These are phyloP conservation scores for Xylaria sp. DNA, from an alignment of 495 filamentous ascomycete species.

Conservation along the genomic window DNA sequence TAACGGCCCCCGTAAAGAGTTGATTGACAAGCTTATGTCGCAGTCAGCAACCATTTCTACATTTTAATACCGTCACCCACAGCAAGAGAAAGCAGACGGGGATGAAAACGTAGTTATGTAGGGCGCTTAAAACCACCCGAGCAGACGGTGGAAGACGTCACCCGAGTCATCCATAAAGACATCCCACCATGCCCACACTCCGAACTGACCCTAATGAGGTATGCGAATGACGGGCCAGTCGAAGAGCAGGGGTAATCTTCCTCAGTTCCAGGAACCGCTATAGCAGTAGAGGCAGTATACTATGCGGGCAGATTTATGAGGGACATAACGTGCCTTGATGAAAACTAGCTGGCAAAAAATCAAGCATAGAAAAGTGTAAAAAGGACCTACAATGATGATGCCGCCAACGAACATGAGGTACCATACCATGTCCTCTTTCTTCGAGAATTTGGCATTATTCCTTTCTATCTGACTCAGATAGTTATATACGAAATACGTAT, in stretches of 20 bases:
- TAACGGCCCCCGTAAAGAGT: constrained; percentile 52
- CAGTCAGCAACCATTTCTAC: constrained; percentile 36
- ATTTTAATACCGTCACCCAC: background rate
- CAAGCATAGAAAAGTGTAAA: constrained; percentile 26
- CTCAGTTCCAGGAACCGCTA: constrained; percentile 98
- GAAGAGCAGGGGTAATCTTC: constrained; percentile 90
- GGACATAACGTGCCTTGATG: constrained; percentile 44
- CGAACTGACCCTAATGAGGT: constrained; percentile 70
- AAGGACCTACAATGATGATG: constrained; percentile 54
- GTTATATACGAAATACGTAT: constrained; percentile 73
- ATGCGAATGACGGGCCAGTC: constrained; percentile 80
- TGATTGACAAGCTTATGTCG: constrained; percentile 54
- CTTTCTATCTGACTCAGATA: constrained; percentile 54
- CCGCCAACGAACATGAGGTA: constrained; percentile 53
- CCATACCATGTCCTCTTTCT: constrained; percentile 57
- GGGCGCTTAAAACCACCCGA: constrained; percentile 80
- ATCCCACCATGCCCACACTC: constrained; percentile 91
- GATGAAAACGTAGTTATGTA: constrained; percentile 66
- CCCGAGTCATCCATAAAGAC: constrained; percentile 81
- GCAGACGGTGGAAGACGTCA: constrained; percentile 64
- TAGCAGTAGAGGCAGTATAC: constrained; percentile 72
- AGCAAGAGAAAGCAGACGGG: constrained; percentile 14
- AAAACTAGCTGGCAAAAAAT: background rate
- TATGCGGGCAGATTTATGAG: constrained; percentile 98
- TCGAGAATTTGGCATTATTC: constrained; percentile 48